Evolutionary conservation across 2,329 filamentous ascomycete genomes (phyloP).

Genomic region (Paecilomyces sp.): DNA sequence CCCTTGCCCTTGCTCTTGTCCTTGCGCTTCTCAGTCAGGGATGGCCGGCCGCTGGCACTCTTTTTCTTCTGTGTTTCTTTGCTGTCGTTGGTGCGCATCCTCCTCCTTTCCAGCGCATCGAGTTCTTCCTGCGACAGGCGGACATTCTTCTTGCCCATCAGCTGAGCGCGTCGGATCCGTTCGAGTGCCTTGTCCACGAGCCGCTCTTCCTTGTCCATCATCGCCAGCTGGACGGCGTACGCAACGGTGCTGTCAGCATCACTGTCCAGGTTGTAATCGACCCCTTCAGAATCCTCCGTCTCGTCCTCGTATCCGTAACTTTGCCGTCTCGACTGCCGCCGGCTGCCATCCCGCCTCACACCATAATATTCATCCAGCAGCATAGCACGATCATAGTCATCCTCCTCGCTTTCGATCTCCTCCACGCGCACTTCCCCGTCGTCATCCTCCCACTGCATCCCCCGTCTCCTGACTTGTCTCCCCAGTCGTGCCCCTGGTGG

Average conservation of each 20-base stretch:
- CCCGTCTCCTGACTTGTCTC: constrained; percentile 53
- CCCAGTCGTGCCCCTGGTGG: constrained; percentile 77
- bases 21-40: constrained; percentile 5
- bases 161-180: constrained; percentile 71
- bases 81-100: constrained; percentile 41
- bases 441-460: constrained; percentile 45
- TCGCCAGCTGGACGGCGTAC: constrained; percentile 47
- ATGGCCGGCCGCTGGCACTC: constrained; percentile 5
- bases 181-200: constrained; percentile 71
- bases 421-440: constrained; percentile 33
- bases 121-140: constrained; percentile 74
- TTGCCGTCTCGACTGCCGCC: constrained; percentile 29
- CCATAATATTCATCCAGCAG: constrained; percentile 13
- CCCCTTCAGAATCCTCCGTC: constrained; percentile 36
- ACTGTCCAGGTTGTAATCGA: constrained; percentile 47
- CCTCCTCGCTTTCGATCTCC: constrained; percentile 32
- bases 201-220: constrained; percentile 63
- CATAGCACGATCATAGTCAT: constrained; percentile 35
- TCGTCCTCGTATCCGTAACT: constrained; percentile 36
- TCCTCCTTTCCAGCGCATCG: constrained; percentile 67
- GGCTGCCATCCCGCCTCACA: constrained; percentile 25
- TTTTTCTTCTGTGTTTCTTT: constrained; percentile 20
- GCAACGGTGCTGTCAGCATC: constrained; percentile 39
- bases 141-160: constrained; percentile 69
- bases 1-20: constrained; percentile 10